These are phyloP conservation scores for Camellia lanceoleosa DNA, from an alignment of 148 eudicot genomes.

Conservation along the genomic window DNA sequence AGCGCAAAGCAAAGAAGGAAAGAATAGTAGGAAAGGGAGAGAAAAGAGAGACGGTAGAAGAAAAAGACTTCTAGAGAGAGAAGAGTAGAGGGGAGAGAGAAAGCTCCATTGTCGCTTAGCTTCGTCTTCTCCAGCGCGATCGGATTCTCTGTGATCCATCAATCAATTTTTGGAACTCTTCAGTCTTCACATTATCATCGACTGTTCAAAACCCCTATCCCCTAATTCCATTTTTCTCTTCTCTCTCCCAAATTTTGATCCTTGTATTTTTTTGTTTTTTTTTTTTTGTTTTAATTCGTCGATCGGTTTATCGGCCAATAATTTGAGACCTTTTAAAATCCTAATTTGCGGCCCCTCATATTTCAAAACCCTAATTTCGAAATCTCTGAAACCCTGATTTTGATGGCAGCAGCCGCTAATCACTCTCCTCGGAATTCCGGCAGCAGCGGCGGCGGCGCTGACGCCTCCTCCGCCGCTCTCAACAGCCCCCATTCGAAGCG, in stretches of 20 bases:
- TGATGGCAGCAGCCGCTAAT: slow-evolving; percentile 40
- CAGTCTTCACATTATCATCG: not conserved
- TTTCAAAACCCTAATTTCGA: slow-evolving; percentile 27
- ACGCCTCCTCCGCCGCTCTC: slow-evolving; percentile 8
- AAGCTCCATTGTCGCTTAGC: slow-evolving; percentile 7
- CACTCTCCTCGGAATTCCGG: slow-evolving; percentile 14
- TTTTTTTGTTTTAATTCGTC: not conserved
- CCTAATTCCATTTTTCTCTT: not conserved
- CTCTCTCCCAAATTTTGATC: slow-evolving; percentile 20
- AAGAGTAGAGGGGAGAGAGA: slow-evolving; percentile 8
- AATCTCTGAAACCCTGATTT: not conserved
- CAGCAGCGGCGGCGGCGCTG: not conserved
- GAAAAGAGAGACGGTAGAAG: not conserved
- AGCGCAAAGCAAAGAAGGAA: not conserved
- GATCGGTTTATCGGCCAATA: slow-evolving; percentile 5
- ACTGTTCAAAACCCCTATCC: not conserved
- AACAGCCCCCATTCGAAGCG: slow-evolving; percentile 25
- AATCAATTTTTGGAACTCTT: slow-evolving; percentile 9
- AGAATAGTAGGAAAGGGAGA: not conserved
- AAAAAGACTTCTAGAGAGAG: not conserved
- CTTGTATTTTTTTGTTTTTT: not conserved
- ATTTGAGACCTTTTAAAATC: not conserved
- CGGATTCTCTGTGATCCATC: slow-evolving; percentile 9
- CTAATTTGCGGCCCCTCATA: not conserved
- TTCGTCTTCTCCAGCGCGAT: slow-evolving; percentile 5